Base-by-base conservation (phyloP, 306 rosid species). In the Cucurbita maxima region DNA sequence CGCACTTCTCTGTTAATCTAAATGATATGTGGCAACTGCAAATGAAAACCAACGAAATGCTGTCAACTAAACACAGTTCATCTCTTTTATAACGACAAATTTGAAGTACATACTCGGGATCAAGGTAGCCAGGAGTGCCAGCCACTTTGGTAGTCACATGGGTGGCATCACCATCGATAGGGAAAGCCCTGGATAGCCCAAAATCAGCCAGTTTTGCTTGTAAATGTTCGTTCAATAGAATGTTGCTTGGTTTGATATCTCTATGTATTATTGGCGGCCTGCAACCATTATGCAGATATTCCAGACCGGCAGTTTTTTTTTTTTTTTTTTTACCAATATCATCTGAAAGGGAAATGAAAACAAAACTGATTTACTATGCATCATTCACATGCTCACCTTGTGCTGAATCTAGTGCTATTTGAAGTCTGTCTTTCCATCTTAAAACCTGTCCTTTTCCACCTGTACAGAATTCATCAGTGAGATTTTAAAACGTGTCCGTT, bases 121-220 rank as follows among this genome's bases (percentile, higher is more conserved):
- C 76, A 6, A 73, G 76, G 16, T 73, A 73, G 22, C 68, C 76
- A 1, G 43, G 76, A 73, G 76, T 73, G 19, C 76, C 76, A 5
- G 58, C 69, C 8, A 73, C 56, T 4, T 45, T 73, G 20, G 76
- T 73, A 4, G 76, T 73, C 43, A 73, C 37, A 22, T 73, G 76
- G 3, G 76, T 73, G 69, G 68, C 76, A 8, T 25, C 56, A 1
- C 76, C 76, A 3, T 73, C 76, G 8, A 37, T 58, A 13, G 76
- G 76, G 10, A 73, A 73, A 22, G 68, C 52, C 25, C 76, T 73
- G 3, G 76, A 73, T 8, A 73, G 76, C 20, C 76, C 76, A 44
- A 73, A 73, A 73, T 73, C 76, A 22, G 76, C 76, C 1, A 73
- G 66, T 47, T 73, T 73, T 73, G 76, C 76, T 40, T 58, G 76